Conservation (phyloP, 2,329 filamentous ascomycete genomes). For the Davidsoniella australis region DNA sequence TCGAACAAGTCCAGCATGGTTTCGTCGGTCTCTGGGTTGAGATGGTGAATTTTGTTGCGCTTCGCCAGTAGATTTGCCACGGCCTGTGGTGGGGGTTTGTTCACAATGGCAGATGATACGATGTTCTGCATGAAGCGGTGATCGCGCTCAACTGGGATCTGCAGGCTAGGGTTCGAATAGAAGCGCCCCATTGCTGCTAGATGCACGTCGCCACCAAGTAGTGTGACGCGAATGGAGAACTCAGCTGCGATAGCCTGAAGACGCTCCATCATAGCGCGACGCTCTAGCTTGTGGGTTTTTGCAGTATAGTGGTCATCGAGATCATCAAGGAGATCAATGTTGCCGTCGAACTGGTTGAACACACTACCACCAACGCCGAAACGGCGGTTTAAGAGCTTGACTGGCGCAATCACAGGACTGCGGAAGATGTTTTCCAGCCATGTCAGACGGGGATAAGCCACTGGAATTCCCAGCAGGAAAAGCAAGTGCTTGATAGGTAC, state of each 20-base stretch:
- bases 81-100: conserved; percentile 74
- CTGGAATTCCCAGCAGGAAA: conserved; percentile 70
- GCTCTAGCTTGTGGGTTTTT: conserved; percentile 77
- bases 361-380: conserved; percentile 72
- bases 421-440: conserved; percentile 89
- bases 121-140: conserved; percentile 92
- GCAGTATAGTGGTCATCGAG: conserved; percentile 94
- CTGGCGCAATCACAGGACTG: conserved; percentile 71
- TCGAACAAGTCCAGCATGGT: conserved; percentile 87
- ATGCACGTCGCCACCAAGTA: conserved; percentile 87
- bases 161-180: conserved; percentile 72
- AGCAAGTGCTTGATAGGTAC: conserved; percentile 79
- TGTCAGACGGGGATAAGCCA: conserved; percentile 80
- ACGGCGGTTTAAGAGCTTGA: conserved; percentile 77
- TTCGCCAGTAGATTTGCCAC: conserved; percentile 83
- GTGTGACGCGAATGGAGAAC: conserved; percentile 78
- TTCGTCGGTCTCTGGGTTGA: conserved; percentile 65
- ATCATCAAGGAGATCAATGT: conserved; percentile 80
- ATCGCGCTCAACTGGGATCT: conserved; percentile 63
- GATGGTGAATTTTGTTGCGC: conserved; percentile 66
- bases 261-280: conserved; percentile 58
- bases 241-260: conserved; percentile 71
- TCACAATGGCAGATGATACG: conserved; percentile 86
- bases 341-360: conserved; percentile 90
- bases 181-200: conserved; percentile 84